These are phyloP conservation scores for Colletotrichum sp. DNA, from an alignment of 2,329 filamentous ascomycete species.

Conservation along the genomic window DNA sequence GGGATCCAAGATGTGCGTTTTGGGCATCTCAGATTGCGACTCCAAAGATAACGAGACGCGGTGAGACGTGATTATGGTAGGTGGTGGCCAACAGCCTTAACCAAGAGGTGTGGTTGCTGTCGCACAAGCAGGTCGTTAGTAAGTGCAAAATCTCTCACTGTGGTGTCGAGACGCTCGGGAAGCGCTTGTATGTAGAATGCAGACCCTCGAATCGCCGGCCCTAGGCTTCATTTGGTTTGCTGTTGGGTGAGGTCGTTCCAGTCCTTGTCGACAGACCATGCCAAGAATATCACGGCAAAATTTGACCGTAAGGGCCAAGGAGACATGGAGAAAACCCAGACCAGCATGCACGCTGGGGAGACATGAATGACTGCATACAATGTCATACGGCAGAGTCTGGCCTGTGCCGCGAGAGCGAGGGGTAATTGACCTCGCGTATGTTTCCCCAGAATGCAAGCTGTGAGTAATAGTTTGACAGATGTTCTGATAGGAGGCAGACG, in stretches of 20 bases:
- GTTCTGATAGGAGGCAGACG: not conserved
- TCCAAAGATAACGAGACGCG: slow-evolving; percentile 10
- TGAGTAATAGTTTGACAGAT: slow-evolving; percentile 16
- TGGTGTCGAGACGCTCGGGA: not conserved
- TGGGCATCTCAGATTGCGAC: slow-evolving; percentile 7
- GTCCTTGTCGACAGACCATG: not conserved
- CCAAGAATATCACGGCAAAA: slow-evolving; percentile 5
- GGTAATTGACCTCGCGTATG: not conserved
- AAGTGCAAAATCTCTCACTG: not conserved
- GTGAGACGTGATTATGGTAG: not conserved
- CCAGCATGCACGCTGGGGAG: not conserved
- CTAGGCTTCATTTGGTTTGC: not conserved
- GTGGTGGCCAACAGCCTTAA: not conserved
- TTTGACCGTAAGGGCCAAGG: not conserved
- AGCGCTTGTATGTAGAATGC: not conserved
- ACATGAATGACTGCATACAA: not conserved
- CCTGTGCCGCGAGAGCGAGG: not conserved
- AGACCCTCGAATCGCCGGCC: not conserved
- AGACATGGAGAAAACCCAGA: not conserved
- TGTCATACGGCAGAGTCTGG: not conserved
- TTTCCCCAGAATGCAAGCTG: slow-evolving; percentile 13
- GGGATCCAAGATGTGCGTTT: not conserved
- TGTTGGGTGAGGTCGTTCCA: not conserved
- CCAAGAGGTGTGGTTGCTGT: not conserved
- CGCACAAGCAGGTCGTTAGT: not conserved